These are phyloP conservation scores for Suhomyces anneliseae DNA, from an alignment of 1,139 yeast species.

Conservation along the genomic window DNA sequence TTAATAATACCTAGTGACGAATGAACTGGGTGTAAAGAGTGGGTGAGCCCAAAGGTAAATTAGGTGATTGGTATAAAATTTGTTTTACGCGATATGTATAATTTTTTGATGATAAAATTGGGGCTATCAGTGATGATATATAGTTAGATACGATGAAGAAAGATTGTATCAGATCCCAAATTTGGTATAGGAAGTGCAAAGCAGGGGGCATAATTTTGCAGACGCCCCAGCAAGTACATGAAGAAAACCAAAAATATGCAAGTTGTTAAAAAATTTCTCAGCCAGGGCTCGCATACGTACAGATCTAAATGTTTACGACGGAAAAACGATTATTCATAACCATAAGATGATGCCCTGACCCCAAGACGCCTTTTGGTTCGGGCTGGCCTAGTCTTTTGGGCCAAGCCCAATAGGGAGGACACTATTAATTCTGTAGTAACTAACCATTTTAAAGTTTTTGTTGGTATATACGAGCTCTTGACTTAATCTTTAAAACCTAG, in stretches of 20 bases:
- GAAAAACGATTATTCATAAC: background rate
- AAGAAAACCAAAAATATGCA: background rate
- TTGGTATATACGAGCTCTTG: background rate
- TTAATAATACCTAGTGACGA: no score
- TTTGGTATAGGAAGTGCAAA: background rate
- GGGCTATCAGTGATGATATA: background rate
- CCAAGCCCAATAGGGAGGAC: no score
- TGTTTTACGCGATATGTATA: no score
- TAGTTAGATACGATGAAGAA: background rate
- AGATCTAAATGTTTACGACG: constrained; percentile 3
- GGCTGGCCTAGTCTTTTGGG: no score
- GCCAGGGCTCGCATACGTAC: background rate
- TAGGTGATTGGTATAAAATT: no score
- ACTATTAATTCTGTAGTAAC: no score
- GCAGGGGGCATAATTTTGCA: constrained; percentile 6
- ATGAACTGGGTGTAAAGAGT: no score
- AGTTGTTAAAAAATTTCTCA: background rate
- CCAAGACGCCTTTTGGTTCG: no score
- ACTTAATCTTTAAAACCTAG: background rate
- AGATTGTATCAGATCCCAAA: background rate
- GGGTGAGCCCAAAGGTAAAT: no score
- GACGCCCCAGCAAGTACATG: constrained; percentile 7
- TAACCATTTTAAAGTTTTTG: no score
- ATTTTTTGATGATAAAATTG: no score
- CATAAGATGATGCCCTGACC: no score